Conservation (phyloP, 2,329 filamentous ascomycete species). For the Fusarium euwallaceae region DNA sequence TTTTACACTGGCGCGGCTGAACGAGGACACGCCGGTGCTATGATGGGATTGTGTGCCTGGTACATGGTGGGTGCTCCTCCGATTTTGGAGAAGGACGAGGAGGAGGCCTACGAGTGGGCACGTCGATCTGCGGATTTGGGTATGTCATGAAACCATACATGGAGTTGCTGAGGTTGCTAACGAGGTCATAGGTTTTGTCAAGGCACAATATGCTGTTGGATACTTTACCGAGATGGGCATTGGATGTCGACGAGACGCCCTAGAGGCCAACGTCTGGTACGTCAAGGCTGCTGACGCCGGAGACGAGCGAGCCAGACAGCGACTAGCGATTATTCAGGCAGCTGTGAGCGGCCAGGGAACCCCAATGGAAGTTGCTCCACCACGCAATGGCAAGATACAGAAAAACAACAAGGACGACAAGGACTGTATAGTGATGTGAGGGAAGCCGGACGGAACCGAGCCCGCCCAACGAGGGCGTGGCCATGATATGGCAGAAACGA, state of each 20-base stretch:
- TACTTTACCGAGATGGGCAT: slow-evolving; percentile 99
- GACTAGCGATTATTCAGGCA: slow-evolving; percentile 86
- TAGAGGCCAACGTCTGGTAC: slow-evolving; percentile 99
- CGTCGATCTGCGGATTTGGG: slow-evolving; percentile 86
- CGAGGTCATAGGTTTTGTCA: slow-evolving; percentile 66
- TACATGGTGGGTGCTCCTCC: slow-evolving; percentile 96
- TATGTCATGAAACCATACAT: slow-evolving; percentile 63
- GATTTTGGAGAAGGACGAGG: slow-evolving; percentile 93
- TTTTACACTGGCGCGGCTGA: slow-evolving; percentile 97
- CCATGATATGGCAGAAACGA: slow-evolving; percentile 33
- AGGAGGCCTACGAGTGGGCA: slow-evolving; percentile 97
- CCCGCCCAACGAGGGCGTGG: slow-evolving; percentile 3
- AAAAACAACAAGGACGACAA: slow-evolving; percentile 66
- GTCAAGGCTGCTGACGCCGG: slow-evolving; percentile 94
- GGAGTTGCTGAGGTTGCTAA: slow-evolving; percentile 26
- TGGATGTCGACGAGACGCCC: slow-evolving; percentile 90
- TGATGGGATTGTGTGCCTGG: slow-evolving; percentile 99
- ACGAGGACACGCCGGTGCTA: slow-evolving; percentile 83
- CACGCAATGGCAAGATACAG: slow-evolving; percentile 64
- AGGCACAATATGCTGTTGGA: slow-evolving; percentile 93
- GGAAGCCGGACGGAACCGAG: slow-evolving; percentile 8
- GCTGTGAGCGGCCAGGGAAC: slow-evolving; percentile 74
- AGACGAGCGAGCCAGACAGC: slow-evolving; percentile 88
- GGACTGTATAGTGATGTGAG: slow-evolving; percentile 70
- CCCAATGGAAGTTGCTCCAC: slow-evolving; percentile 69